These are phyloP conservation scores for Fusarium xylarioides DNA, from an alignment of 2,329 filamentous ascomycete genomes.

Conservation along the genomic window DNA sequence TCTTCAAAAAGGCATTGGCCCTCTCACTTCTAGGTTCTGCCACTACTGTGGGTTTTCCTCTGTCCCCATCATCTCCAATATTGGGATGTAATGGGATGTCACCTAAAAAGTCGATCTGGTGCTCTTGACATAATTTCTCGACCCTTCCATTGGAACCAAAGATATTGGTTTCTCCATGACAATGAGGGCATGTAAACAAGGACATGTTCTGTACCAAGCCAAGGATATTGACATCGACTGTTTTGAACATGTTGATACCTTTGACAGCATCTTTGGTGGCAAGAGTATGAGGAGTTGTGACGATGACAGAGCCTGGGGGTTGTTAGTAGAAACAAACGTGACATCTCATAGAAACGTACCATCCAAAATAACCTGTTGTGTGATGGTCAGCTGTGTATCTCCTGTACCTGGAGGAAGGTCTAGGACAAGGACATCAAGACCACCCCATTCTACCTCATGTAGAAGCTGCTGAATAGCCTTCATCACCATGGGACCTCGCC, in stretches of 20 bases:
- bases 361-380: slow-evolving; percentile 89
- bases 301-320: slow-evolving; percentile 75
- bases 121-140: slow-evolving; percentile 72
- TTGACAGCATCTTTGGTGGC: slow-evolving; percentile 91
- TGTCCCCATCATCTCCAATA: slow-evolving; percentile 88
- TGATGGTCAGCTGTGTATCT: slow-evolving; percentile 96
- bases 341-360: slow-evolving; percentile 57
- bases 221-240: slow-evolving; percentile 80
- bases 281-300: slow-evolving; percentile 93
- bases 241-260: slow-evolving; percentile 92
- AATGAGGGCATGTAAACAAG: slow-evolving; percentile 82
- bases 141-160: slow-evolving; percentile 77
- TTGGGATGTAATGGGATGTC: slow-evolving; percentile 87
- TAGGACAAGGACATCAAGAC: slow-evolving; percentile 85
- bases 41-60: slow-evolving; percentile 89
- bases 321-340: background rate
- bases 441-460: slow-evolving; percentile 94
- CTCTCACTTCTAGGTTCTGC: slow-evolving; percentile 81
- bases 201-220: slow-evolving; percentile 95
- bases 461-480: slow-evolving; percentile 96
- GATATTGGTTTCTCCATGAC: slow-evolving; percentile 76
- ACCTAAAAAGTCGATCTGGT: slow-evolving; percentile 82
- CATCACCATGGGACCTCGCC: slow-evolving; percentile 97
- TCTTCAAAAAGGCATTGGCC: slow-evolving; percentile 74
- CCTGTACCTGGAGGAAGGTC: slow-evolving; percentile 95